These are phyloP conservation scores for Bocquillonia castaneifolia DNA, from an alignment of 441 rosid species.

Conservation along the genomic window DNA sequence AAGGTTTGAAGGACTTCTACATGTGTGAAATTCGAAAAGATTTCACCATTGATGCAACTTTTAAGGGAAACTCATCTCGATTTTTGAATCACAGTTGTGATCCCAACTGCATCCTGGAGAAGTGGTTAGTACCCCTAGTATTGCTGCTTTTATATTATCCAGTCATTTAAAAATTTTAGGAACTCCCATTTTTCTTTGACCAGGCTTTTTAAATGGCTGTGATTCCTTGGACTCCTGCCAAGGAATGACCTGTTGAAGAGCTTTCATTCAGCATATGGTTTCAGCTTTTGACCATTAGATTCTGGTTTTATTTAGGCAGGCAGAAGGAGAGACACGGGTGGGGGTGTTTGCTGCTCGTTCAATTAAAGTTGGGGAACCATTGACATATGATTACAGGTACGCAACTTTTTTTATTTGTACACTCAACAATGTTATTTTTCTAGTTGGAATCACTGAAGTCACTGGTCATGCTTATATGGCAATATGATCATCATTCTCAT, in stretches of 20 bases:
- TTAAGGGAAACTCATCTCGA: conserved; percentile 87
- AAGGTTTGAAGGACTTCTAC: conserved; percentile 74
- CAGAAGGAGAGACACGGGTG: conserved; percentile 82
- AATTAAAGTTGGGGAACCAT: conserved; percentile 70
- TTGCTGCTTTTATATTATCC: conserved; percentile 8
- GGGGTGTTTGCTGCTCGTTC: conserved; percentile 90
- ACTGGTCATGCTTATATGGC: background rate
- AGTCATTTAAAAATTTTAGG: background rate
- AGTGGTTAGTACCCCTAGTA: conserved; percentile 57
- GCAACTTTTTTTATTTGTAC: background rate
- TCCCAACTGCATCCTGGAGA: conserved; percentile 83
- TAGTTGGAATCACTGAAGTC: background rate
- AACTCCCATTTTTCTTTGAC: conserved; percentile 4
- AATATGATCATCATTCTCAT: no score
- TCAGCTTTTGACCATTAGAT: background rate
- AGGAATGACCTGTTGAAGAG: background rate
- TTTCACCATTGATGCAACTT: conserved; percentile 94
- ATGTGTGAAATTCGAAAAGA: conserved; percentile 96
- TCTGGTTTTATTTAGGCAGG: conserved; percentile 54
- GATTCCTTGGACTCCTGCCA: background rate
- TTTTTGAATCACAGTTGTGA: conserved; percentile 89
- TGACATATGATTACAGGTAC: conserved; percentile 94
- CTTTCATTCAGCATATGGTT: background rate
- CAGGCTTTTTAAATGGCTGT: background rate
- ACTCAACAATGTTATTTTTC: background rate